Evolutionary conservation across 192 early-diverging fungal genomes (phyloP).

Genomic region (Coemansia sp.): DNA sequence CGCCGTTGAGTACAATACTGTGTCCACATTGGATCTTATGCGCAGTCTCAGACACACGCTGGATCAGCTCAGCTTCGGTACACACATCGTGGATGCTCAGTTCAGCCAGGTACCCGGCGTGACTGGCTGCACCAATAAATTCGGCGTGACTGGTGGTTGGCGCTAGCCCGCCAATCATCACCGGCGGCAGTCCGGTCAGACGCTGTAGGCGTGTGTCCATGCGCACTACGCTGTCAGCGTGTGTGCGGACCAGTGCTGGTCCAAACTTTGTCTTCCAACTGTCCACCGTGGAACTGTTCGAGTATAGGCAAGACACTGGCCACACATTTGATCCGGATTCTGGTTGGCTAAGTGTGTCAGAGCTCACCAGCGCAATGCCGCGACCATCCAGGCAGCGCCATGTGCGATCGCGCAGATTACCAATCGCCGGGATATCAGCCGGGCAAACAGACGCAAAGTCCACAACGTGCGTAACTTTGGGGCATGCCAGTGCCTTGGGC

Average conservation of each 20-base stretch:
- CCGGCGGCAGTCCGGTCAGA: conserved; percentile 77
- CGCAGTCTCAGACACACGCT: conserved; percentile 72
- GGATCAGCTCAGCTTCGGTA: conserved; percentile 67
- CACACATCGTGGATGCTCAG: conserved; percentile 80
- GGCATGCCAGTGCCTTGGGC: conserved; percentile 13
- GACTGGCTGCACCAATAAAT: conserved; percentile 84
- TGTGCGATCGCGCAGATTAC: conserved; percentile 51
- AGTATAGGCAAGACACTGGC: not conserved
- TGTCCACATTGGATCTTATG: conserved; percentile 69
- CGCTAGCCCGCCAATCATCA: conserved; percentile 88
- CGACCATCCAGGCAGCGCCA: conserved; percentile 80
- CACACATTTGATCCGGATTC: too few species aligned
- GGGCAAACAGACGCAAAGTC: conserved; percentile 71
- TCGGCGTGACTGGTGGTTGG: conserved; percentile 74
- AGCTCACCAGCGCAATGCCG: conserved; percentile 57
- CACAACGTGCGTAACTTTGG: conserved; percentile 63
- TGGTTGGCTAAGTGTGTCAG: not conserved
- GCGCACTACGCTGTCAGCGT: conserved; percentile 62
- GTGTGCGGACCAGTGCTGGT: conserved; percentile 62
- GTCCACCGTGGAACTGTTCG: conserved; percentile 11
- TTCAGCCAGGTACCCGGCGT: conserved; percentile 91
- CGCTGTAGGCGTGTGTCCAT: conserved; percentile 82
- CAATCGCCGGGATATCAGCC: conserved; percentile 65
- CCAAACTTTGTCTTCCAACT: conserved; percentile 81
- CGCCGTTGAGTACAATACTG: conserved; percentile 82